Base-by-base conservation (phyloP, 495 filamentous ascomycete species). In the Hamigera avellanea region DNA sequence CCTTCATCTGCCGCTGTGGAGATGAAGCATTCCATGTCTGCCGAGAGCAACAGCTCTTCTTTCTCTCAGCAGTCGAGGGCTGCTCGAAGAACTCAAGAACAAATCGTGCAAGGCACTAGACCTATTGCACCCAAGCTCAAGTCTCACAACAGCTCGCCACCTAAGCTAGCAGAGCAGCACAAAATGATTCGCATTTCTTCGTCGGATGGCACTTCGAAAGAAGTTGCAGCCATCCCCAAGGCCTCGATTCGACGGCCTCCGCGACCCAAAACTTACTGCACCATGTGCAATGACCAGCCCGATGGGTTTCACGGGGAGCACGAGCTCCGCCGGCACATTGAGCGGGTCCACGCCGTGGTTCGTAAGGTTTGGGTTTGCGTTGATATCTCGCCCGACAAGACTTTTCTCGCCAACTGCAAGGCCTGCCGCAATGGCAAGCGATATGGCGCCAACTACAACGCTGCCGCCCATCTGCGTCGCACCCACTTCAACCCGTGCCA, bases 391-490 rank as follows among this genome's bases (percentile, higher is more conserved):
- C 49, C 64, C 0, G 67, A 69, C 34, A 63, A 71, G 47, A 69
- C 56, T 4, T 80, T 85, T 42, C 70, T 96, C 5, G 62, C 70
- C n/a, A 83, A 80, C 42, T 98, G 91, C 71, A 94, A 95, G 54
- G 75, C 82, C 26, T 98, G 91, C 43, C 70, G 70, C 8, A 72
- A 71, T 19, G 61, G 69, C 33, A 95, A 95, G 62, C 69, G 66
- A 37, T 98, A 98, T 48, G 81, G 81, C 3, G 84, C 82, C 15
- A 93, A 98, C 57, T 95, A 98, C 53, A 98, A 98, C 45, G 89
- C 89, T 1, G 86, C 88, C 2, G 89, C 88, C 0, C 91, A 95
- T 53, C 70, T 98, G 10, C 75, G 88, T 14, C 76, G 91, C 14
- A 83, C 83, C 12, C 91, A 98, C 53, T 98, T 95, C 67, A 72